Evolutionary conservation across 2,329 filamentous ascomycete species (phyloP).

Genomic region (Curvularia eragrostidis): DNA sequence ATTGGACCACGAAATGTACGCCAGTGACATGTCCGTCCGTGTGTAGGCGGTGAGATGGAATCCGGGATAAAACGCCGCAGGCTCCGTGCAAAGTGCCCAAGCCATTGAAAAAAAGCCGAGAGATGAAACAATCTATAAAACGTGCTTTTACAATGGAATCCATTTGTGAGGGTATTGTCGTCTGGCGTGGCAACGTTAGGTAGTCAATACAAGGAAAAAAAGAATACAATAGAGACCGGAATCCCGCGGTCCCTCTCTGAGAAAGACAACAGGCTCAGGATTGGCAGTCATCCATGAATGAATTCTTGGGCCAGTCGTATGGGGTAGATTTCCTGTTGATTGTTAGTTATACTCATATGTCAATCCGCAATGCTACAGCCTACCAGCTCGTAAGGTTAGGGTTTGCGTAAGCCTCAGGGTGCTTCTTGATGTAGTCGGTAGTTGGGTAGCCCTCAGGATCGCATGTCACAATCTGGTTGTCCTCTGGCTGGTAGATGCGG

Average conservation of each 20-base stretch:
- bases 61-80: constrained; percentile 28
- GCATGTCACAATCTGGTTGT: constrained; percentile 66
- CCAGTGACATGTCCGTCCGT: constrained; percentile 8
- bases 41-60: constrained; percentile 19
- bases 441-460: constrained; percentile 72
- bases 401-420: constrained; percentile 68
- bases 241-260: constrained; percentile 27
- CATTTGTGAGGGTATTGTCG: constrained; percentile 35
- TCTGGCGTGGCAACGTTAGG: constrained; percentile 38
- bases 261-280: constrained; percentile 18
- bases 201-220: constrained; percentile 29
- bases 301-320: constrained; percentile 68
- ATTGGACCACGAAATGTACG: background rate
- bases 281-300: constrained; percentile 64
- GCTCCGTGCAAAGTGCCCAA: constrained; percentile 35
- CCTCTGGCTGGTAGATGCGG: constrained; percentile 71
- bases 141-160: constrained; percentile 33
- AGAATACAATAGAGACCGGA: constrained; percentile 19
- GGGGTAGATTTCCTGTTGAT: constrained; percentile 54
- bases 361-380: constrained; percentile 27
- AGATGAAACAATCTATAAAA: constrained; percentile 39
- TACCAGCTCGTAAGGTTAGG: constrained; percentile 70
- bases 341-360: constrained; percentile 16
- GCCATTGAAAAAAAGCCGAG: constrained; percentile 20
- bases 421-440: constrained; percentile 69